Evolutionary conservation across 192 early-diverging fungal genomes (phyloP).

Genomic region (Coemansia sp.): DNA sequence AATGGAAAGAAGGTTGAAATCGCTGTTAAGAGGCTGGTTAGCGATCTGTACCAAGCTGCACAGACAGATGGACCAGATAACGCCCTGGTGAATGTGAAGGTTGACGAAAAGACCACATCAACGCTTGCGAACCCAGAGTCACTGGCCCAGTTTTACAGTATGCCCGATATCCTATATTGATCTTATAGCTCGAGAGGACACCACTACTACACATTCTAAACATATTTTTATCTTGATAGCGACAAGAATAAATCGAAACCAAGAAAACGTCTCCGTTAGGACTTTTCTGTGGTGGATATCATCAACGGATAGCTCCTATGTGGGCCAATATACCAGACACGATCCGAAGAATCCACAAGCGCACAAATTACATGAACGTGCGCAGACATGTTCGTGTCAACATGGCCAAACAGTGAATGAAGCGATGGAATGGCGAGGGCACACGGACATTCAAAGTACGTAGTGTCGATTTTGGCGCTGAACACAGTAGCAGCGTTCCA

Average conservation of each 20-base stretch:
- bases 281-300: slow-evolving; percentile 39
- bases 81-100: slow-evolving; percentile 53
- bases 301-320: slow-evolving; percentile 44
- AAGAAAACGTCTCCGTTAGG: no score
- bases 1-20: slow-evolving; percentile 99
- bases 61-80: slow-evolving; percentile 55
- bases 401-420: slow-evolving; percentile 20
- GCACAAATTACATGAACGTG: slow-evolving; percentile 39
- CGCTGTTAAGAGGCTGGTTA: slow-evolving; percentile 77
- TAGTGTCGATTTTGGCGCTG: slow-evolving; percentile 27
- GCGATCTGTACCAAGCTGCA: slow-evolving; percentile 48
- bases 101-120: slow-evolving; percentile 78
- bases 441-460: slow-evolving; percentile 49
- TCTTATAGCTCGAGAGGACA: no score
- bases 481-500: slow-evolving; percentile 36
- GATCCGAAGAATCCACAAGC: slow-evolving; percentile 23
- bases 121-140: slow-evolving; percentile 90
- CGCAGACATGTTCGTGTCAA: slow-evolving; percentile 23
- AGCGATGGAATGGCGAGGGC: slow-evolving; percentile 33
- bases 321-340: slow-evolving; percentile 37
- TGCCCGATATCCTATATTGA: slow-evolving; percentile 66
- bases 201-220: no score
- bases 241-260: not conserved
- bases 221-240: not conserved
- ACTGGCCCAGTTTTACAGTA: slow-evolving; percentile 76